Evolutionary conservation across 73 alveolate genomes (phyloP).

Genomic region (Tetrahymena malaccensis): DNA sequence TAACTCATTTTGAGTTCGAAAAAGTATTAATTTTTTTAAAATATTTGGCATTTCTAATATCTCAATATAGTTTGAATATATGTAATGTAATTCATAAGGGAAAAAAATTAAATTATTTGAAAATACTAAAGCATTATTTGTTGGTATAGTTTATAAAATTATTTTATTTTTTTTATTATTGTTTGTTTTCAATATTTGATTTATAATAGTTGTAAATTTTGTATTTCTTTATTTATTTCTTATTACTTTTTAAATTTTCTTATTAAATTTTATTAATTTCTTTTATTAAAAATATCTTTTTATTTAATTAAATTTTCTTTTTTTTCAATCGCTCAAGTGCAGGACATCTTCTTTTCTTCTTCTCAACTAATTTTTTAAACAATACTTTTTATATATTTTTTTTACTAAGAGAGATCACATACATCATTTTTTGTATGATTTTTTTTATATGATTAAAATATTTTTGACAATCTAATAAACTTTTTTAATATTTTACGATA

Average conservation of each 20-base stretch:
- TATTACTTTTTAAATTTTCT: neutral
- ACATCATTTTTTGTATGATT: neutral
- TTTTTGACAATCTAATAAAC: neutral
- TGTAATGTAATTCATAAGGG: too few species aligned
- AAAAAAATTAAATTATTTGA: too few species aligned
- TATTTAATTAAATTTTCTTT: neutral
- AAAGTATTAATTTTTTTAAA: too few species aligned
- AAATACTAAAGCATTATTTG: too few species aligned
- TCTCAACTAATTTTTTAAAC: neutral
- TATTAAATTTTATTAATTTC: neutral
- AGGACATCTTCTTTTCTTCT: neutral
- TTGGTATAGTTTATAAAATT: too few species aligned
- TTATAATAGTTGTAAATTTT: neutral
- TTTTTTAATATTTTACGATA: neutral
- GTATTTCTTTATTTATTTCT: neutral
- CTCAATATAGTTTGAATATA: too few species aligned
- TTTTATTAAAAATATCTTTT: neutral
- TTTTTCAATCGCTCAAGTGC: neutral
- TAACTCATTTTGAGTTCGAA: too few species aligned
- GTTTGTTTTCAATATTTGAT: neutral
- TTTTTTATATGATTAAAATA: neutral
- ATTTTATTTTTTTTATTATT: too few species aligned
- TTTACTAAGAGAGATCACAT: neutral
- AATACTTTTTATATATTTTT: neutral
- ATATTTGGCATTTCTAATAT: too few species aligned